These are phyloP conservation scores for Zychaea mexicana DNA, from an alignment of 371 early-diverging fungal species.

Conservation along the genomic window DNA sequence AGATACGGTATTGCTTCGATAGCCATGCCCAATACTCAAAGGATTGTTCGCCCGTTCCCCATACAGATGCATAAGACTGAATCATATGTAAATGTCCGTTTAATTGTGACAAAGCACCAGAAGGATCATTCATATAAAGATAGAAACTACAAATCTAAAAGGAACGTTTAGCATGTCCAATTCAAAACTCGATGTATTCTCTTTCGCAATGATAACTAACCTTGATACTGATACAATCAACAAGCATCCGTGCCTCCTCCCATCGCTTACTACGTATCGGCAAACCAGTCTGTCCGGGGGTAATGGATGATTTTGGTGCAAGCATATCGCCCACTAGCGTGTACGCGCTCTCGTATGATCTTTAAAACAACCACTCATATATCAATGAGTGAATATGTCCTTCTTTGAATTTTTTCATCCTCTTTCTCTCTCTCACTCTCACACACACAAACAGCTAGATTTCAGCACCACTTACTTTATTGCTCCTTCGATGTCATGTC, in stretches of 20 bases:
- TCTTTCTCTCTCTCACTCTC: not conserved
- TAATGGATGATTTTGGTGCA: constrained; percentile 46
- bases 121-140: constrained; percentile 66
- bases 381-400: too few species aligned
- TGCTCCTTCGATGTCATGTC: constrained; percentile 78
- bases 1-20: constrained; percentile 75
- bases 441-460: not conserved
- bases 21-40: constrained; percentile 88
- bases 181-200: not conserved
- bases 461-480: constrained; percentile 50
- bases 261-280: constrained; percentile 57
- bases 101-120: constrained; percentile 68
- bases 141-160: constrained; percentile 72
- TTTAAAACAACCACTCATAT: constrained; percentile 15
- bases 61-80: constrained; percentile 52
- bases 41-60: constrained; percentile 66
- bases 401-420: not conserved
- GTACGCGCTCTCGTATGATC: constrained; percentile 77
- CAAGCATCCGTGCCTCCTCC: constrained; percentile 61
- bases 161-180: not conserved
- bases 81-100: constrained; percentile 72
- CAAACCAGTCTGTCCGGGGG: constrained; percentile 49
- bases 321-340: constrained; percentile 67
- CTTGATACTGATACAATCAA: constrained; percentile 77
- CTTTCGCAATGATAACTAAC: constrained; percentile 25